These are phyloP conservation scores for Aquilaria sinensis DNA, from an alignment of 345 rosid genomes.

Conservation along the genomic window DNA sequence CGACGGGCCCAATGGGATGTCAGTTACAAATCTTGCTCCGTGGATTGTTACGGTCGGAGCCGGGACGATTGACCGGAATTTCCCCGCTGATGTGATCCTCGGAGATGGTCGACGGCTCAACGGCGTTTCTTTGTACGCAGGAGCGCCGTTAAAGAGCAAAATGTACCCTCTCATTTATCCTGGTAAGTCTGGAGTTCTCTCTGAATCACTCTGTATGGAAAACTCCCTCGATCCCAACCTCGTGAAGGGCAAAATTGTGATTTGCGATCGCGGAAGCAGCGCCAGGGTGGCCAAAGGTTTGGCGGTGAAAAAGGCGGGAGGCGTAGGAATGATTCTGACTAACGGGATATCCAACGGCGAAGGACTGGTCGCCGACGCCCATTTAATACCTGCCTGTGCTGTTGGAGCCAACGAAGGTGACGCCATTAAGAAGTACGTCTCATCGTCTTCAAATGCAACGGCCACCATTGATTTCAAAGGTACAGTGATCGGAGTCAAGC, in stretches of 20 bases:
- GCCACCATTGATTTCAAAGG: conserved; percentile 72
- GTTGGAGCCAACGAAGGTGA: conserved; percentile 68
- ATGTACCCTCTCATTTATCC: conserved; percentile 76
- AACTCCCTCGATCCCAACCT: conserved; percentile 51
- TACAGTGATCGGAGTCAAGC: conserved; percentile 66
- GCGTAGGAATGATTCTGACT: conserved; percentile 78
- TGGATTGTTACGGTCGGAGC: conserved; percentile 79
- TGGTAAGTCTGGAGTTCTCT: conserved; percentile 49
- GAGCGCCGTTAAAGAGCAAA: conserved; percentile 37
- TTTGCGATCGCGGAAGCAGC: conserved; percentile 77
- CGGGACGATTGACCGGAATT: conserved; percentile 68
- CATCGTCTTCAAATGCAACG: conserved; percentile 25
- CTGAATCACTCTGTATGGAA: conserved; percentile 74
- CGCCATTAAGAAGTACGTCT: conserved; percentile 47
- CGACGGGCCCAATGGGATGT: conserved; percentile 73
- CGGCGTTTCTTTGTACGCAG: conserved; percentile 66
- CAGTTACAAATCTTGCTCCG: conserved; percentile 69
- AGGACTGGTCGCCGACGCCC: conserved; percentile 80
- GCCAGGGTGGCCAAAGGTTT: conserved; percentile 74
- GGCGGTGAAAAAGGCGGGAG: conserved; percentile 80
- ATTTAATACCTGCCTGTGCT: conserved; percentile 68
- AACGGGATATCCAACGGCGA: conserved; percentile 79
- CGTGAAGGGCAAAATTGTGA: conserved; percentile 68
- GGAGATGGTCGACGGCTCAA: conserved; percentile 53
- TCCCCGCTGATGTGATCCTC: conserved; percentile 58